Evolutionary conservation across 345 rosid species (phyloP).

Genomic region (Xanthoceras sorbifolium): DNA sequence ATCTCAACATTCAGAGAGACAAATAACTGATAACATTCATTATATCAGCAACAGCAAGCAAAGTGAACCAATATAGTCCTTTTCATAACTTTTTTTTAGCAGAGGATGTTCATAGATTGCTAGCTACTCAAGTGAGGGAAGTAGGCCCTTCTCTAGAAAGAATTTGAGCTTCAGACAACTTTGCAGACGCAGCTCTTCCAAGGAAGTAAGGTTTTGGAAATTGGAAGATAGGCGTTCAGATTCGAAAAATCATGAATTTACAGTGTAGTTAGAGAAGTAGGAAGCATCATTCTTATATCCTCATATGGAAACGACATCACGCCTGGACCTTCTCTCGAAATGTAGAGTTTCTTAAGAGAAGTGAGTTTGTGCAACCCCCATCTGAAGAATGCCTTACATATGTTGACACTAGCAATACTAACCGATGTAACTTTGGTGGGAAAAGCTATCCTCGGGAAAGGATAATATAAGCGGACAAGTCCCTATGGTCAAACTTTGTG

Average conservation of each 20-base stretch:
- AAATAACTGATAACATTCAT: no score
- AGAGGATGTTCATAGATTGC: background rate
- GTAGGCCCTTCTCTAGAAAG: background rate
- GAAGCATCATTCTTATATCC: conserved; percentile 20
- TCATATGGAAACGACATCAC: conserved; percentile 24
- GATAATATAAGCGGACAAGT: conserved; percentile 5
- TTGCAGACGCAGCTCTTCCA: conserved; percentile 15
- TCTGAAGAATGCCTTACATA: background rate
- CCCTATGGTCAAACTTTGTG: background rate
- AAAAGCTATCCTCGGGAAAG: conserved; percentile 7
- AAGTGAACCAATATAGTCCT: conserved; percentile 15
- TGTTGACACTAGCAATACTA: background rate
- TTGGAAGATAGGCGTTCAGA: conserved; percentile 13
- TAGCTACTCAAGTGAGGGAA: background rate
- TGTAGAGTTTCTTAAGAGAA: conserved; percentile 13
- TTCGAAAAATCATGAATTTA: conserved; percentile 21
- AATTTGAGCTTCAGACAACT: conserved; percentile 22
- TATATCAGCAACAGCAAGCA: no score
- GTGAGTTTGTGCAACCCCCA: conserved; percentile 31
- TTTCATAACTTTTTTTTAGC: background rate
- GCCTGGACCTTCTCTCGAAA: conserved; percentile 14
- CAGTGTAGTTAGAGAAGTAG: conserved; percentile 11
- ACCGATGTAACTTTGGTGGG: conserved; percentile 12
- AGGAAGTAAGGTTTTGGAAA: conserved; percentile 20
- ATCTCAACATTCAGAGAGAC: no score